Conservation (phyloP, 805 yeast genomes). For the Candida mattraensis region DNA sequence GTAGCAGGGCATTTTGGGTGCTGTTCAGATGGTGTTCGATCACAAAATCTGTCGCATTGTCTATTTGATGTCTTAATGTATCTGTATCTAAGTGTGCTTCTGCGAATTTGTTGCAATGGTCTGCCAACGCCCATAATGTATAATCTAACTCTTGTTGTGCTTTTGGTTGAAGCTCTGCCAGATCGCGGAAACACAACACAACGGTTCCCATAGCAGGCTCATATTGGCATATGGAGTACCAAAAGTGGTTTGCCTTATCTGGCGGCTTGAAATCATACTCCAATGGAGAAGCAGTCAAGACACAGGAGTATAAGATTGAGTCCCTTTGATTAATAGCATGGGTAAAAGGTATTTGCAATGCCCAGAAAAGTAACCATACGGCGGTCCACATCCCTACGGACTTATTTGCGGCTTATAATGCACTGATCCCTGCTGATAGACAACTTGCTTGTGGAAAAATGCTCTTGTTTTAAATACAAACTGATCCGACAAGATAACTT, state of each 20-base stretch:
- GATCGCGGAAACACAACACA: slow-evolving; percentile 25
- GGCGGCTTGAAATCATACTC: slow-evolving; percentile 22
- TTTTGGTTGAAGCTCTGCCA: neutral
- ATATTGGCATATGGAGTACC: slow-evolving; percentile 27
- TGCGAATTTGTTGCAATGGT: slow-evolving; percentile 15
- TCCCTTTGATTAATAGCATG: slow-evolving; percentile 13
- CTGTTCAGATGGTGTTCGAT: slow-evolving; percentile 1
- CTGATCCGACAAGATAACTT: too few relatives aligned
- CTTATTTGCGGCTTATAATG: too few relatives aligned
- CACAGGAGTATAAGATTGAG: slow-evolving; percentile 25
- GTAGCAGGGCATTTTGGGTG: slow-evolving; percentile 2
- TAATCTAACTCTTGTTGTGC: slow-evolving; percentile 1
- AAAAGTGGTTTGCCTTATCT: slow-evolving; percentile 14
- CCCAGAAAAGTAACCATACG: slow-evolving; percentile 5
- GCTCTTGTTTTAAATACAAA: too few relatives aligned
- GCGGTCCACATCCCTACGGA: too few relatives aligned
- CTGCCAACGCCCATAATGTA: slow-evolving; percentile 9
- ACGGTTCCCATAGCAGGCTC: slow-evolving; percentile 28
- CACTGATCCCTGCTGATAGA: too few relatives aligned
- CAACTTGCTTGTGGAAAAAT: too few relatives aligned
- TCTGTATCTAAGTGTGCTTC: slow-evolving; percentile 7
- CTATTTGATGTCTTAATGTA: slow-evolving; percentile 4
- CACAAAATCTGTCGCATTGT: slow-evolving; percentile 17
- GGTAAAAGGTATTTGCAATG: slow-evolving; percentile 1
- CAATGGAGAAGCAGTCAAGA: slow-evolving; percentile 13